Evolutionary conservation across 1,284 basidiomycete genomes (phyloP), one percentile per base, ranked within the genome.

Genomic region (Wallemia hederae): DNA sequence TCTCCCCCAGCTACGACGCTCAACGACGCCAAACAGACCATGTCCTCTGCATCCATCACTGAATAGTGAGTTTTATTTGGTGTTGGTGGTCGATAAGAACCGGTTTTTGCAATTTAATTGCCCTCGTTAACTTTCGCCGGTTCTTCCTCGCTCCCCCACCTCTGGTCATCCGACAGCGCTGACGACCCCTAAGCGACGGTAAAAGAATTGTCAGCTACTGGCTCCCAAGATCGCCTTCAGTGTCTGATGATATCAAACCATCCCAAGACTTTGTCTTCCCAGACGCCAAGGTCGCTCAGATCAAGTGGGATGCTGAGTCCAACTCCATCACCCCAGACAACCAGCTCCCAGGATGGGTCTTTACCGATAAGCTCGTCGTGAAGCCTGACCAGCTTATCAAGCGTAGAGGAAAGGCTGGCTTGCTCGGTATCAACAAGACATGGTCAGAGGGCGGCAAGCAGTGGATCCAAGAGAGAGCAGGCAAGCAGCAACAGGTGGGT

Each of bases 381-480:
- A 90, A 92, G 74, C 86, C 86, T 59, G 94, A 98, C 75, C 91
- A 97, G 75, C 83, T 98, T 72, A 97, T 98, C 80, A 98, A 98
- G 78, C 85, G 92, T 68, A 84, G 94, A 66, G 94, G 94, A 67
- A 98, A 98, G 80, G 89, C 90, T 28, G 92, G 92, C 66, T 79
- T 98, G 26, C 80, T 98, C 62, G 81, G 81, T 59, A 78, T 98
- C 66, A 97, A 97, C 80, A 91, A 91, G 75, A 77, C 79, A 59
- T 97, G 87, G 87, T 83, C 78, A 67, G 75, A 79, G 61, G 72
- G 70, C 55, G 67, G 69, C 65, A 61, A 69, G 62, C 39, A 49
- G 22, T 98, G 92, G 92, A 88, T 98, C 70, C 70, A 76, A 63
- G 80, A 84, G 67, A 79, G 84, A 39, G 92, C 92, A 59, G 92